Evolutionary conservation across 73 alveolate species (phyloP).

Genomic region (Symbiodinium natans): DNA sequence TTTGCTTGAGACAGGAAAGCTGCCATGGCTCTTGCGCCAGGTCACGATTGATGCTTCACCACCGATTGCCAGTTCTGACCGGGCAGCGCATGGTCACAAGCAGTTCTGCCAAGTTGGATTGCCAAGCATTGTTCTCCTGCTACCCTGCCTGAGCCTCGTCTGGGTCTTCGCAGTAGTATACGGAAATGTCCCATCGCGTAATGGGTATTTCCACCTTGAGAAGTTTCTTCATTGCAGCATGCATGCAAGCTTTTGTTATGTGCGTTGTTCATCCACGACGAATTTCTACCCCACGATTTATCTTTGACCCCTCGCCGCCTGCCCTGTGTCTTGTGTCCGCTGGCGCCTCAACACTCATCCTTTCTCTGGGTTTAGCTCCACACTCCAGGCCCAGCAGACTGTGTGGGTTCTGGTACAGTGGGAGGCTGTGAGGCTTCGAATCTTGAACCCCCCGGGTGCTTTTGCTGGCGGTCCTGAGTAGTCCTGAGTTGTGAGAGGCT

Average conservation of each 20-base stretch:
- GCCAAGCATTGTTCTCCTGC: no score
- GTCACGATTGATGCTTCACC: constrained; percentile 38
- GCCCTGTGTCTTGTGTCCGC: neutral
- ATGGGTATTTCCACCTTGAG: constrained; percentile 24
- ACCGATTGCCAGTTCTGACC: constrained; percentile 2
- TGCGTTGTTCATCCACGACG: neutral
- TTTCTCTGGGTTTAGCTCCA: neutral
- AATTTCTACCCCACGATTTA: no score
- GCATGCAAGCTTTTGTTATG: neutral
- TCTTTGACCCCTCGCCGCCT: neutral
- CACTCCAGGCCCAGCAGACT: neutral
- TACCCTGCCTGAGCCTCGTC: constrained; percentile 11
- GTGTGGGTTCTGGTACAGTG: no score
- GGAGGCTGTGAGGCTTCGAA: no score
- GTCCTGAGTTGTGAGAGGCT: no score
- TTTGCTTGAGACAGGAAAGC: neutral
- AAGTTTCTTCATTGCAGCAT: no score
- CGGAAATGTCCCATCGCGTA: constrained; percentile 48
- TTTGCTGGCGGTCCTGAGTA: no score
- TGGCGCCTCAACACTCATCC: neutral
- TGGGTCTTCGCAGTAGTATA: constrained; percentile 38
- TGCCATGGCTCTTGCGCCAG: neutral
- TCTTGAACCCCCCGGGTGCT: no score
- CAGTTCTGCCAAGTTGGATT: no score
- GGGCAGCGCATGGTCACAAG: neutral